phyloP scores from a whole-genome alignment of 2,329 filamentous ascomycete species.

The Neonectria ditissima region DNA sequence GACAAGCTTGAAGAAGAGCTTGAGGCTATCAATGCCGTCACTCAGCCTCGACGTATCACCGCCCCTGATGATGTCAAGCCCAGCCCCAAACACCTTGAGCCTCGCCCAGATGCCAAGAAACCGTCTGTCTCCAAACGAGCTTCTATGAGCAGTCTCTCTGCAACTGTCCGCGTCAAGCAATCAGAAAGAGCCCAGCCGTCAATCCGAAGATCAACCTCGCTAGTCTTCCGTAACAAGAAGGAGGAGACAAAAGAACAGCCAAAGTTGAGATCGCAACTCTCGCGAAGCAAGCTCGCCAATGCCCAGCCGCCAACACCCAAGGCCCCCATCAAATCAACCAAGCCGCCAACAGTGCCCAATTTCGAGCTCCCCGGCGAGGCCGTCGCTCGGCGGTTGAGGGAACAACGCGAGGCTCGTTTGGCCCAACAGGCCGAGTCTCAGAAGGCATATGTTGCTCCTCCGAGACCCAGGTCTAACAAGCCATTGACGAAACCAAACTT shows the following conservation, averaged over 20 bases:
- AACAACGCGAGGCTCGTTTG: constrained; percentile 68
- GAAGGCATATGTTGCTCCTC: constrained; percentile 53
- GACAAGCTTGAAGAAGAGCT: constrained; percentile 72
- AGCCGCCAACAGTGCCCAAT: constrained; percentile 64
- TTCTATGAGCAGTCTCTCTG: constrained; percentile 50
- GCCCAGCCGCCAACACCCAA: constrained; percentile 51
- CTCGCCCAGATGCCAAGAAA: constrained; percentile 30
- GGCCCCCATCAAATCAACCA: constrained; percentile 63
- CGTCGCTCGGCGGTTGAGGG: constrained; percentile 67
- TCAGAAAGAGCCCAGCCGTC: constrained; percentile 52
- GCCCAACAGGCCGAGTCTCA: constrained; percentile 51
- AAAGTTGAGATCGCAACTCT: constrained; percentile 28
- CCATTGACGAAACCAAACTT: constrained; percentile 67
- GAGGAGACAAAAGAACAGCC: constrained; percentile 31
- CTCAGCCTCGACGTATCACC: constrained; percentile 49
- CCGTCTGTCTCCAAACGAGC: constrained; percentile 41
- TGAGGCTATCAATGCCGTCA: constrained; percentile 62
- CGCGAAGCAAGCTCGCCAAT: constrained; percentile 36
- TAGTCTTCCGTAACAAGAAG: constrained; percentile 50
- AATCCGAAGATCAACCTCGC: constrained; percentile 57
- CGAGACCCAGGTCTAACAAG: constrained; percentile 63
- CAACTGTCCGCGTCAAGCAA: constrained; percentile 57
- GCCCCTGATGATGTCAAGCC: constrained; percentile 41
- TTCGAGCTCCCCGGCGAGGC: constrained; percentile 75
- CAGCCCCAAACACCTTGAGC: constrained; percentile 32